Percentiles rank a stretch among this genome's conserved stretches.
Conservation (phyloP, 176 grass and related monocot genomes). For the Pontederia paniculata region DNA sequence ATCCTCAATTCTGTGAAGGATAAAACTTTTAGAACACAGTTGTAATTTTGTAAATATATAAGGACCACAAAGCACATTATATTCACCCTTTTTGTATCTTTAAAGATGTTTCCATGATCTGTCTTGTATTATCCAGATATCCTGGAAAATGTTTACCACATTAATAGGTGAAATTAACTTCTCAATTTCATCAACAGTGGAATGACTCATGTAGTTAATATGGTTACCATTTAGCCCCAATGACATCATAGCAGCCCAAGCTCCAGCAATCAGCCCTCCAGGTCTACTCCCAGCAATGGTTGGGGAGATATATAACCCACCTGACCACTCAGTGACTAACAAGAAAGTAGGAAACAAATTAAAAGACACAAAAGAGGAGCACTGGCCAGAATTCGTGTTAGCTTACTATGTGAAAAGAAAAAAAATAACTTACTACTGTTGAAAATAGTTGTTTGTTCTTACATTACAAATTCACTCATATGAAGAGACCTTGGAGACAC, state of each 20-base stretch:
- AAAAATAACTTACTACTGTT: too few species aligned
- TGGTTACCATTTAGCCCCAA: slow-evolving; percentile 68
- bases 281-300: slow-evolving; percentile 93
- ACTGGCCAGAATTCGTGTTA: too few species aligned
- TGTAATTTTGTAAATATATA: neutral
- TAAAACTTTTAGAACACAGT: neutral
- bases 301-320: slow-evolving; percentile 87
- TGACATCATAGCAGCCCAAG: slow-evolving; percentile 97
- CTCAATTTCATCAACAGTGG: neutral
- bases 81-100: slow-evolving; percentile 85
- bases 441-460: too few species aligned
- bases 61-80: slow-evolving; percentile 8
- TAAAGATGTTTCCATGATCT: slow-evolving; percentile 85
- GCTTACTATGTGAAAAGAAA: too few species aligned
- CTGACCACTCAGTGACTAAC: slow-evolving; percentile 93
- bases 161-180: slow-evolving; percentile 5
- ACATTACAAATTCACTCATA: too few species aligned
- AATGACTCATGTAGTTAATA: slow-evolving; percentile 12
- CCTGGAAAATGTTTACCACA: slow-evolving; percentile 32
- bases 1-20: slow-evolving; percentile 50
- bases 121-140: slow-evolving; percentile 72
- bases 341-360: neutral
- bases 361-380: too few species aligned
- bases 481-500: too few species aligned
- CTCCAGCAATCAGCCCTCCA: slow-evolving; percentile 79